These are phyloP conservation scores for Phytophthora melonis DNA, from an alignment of 352 stramenopile genomes.

Conservation along the genomic window DNA sequence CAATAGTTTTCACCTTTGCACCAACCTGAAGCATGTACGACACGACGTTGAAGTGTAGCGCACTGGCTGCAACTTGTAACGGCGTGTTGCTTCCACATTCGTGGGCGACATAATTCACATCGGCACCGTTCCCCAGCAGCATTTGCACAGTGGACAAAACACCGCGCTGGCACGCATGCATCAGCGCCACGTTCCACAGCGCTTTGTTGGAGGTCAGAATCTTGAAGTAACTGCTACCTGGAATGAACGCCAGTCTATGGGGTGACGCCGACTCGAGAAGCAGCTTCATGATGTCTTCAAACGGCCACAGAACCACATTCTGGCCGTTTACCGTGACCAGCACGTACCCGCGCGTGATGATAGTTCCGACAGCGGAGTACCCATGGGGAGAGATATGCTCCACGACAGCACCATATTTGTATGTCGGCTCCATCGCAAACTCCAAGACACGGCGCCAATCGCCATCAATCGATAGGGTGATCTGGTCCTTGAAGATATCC, in stretches of 20 bases:
- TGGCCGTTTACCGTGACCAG: conserved; percentile 89
- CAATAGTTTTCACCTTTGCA: conserved; percentile 79
- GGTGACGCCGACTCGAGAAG: conserved; percentile 75
- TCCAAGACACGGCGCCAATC: conserved; percentile 85
- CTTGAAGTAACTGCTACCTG: conserved; percentile 87
- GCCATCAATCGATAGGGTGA: conserved; percentile 89
- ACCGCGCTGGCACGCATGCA: conserved; percentile 86
- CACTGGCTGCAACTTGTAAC: conserved; percentile 82
- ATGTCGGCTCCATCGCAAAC: conserved; percentile 86
- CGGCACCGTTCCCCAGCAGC: conserved; percentile 85
- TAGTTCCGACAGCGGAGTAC: conserved; percentile 74
- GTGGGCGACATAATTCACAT: conserved; percentile 90
- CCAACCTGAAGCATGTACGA: conserved; percentile 90
- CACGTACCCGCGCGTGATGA: conserved; percentile 80
- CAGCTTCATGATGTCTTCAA: conserved; percentile 69
- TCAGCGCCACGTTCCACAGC: conserved; percentile 90
- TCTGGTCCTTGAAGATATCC: conserved; percentile 92
- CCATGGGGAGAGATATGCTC: conserved; percentile 82
- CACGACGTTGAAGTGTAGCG: conserved; percentile 86
- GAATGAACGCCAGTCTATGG: conserved; percentile 87
- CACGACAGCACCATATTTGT: conserved; percentile 84
- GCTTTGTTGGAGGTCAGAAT: conserved; percentile 90
- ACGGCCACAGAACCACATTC: conserved; percentile 90
- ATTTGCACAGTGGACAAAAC: conserved; percentile 90
- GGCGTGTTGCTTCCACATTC: conserved; percentile 84